Base-by-base conservation (phyloP, 2,329 filamentous ascomycete species). In the Colletotrichum sp. region DNA sequence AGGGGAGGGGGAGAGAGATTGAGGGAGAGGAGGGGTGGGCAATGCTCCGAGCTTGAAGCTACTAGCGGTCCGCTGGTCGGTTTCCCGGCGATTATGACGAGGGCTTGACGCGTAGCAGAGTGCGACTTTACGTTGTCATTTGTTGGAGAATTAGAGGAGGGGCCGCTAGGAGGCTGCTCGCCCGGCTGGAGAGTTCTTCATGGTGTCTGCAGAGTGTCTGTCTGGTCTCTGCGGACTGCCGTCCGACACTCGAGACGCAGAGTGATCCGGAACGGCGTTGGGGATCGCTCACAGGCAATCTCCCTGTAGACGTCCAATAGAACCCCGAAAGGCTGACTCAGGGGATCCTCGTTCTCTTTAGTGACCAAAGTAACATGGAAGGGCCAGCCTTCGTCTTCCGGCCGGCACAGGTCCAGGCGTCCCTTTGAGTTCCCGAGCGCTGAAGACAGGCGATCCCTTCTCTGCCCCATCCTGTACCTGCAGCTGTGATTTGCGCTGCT, bases 401-500 rank as follows among this genome's bases (percentile, higher is more conserved):
- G 48, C 36, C n/a, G 64, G 65, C 24, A 57, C 21, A 66, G 30
- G 34, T 16, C 74, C 26, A 57, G 63, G 59, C 43, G 21, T 39
- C 34, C 34, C 52, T 76, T 66, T 61, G 48, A 71, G 63, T 36
- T 75, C 55, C 63, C 64, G 65, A 55, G 39, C 59, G 9, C 30
- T 24, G 24, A 48, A 61, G 48, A 55, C 60, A 71, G 21, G 71
- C 48, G 30, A 70, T 55, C 71, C 74, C 55, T 55, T 61, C 36
- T 30, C 28, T 66, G 74, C 48, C 21, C 13, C 32, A 74, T 67
- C 48, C 71, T 67, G 61, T 71, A 74, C 43, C 66, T 71, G 71
- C 60, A 71, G 65, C 65, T 30, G n/a, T 74, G 60, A 74, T 75
- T 69, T 69, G 71, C 28, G 48, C 65, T 67, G 15, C 26, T 26